Percentiles rank a stretch among this genome's conserved stretches.
Evolutionary conservation across 2,329 filamentous ascomycete genomes (phyloP).

Genomic region (Penicillium hesseltinei): DNA sequence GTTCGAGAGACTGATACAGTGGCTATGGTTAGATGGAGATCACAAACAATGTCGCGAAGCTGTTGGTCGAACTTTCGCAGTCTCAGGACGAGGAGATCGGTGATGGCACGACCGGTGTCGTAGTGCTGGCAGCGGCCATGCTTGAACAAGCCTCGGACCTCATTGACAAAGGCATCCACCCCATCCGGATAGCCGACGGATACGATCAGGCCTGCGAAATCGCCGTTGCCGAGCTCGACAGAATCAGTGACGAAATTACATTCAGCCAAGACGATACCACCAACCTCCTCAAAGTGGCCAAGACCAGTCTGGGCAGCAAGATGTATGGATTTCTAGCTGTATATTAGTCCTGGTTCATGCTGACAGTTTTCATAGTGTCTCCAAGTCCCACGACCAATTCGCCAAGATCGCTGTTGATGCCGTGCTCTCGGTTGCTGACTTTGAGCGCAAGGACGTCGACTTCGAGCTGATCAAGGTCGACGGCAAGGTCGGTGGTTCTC

Average conservation of each 20-base stretch:
- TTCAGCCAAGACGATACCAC: slow-evolving; percentile 77
- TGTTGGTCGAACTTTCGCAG: slow-evolving; percentile 94
- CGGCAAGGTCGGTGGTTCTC: slow-evolving; percentile 89
- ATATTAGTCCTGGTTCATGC: slow-evolving; percentile 1
- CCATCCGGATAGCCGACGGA: slow-evolving; percentile 95
- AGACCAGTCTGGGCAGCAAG: slow-evolving; percentile 95
- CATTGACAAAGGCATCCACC: slow-evolving; percentile 99
- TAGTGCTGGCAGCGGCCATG: slow-evolving; percentile 90
- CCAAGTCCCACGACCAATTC: slow-evolving; percentile 97
- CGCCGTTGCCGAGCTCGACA: slow-evolving; percentile 86
- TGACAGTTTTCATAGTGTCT: slow-evolving; percentile 57
- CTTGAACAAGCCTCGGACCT: slow-evolving; percentile 95
- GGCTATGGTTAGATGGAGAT: slow-evolving; percentile 79
- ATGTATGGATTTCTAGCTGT: slow-evolving; percentile 54
- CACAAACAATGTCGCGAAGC: slow-evolving; percentile 95
- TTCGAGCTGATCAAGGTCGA: slow-evolving; percentile 99
- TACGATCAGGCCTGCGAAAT: slow-evolving; percentile 98
- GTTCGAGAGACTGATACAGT: slow-evolving; percentile 15
- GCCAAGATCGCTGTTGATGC: slow-evolving; percentile 96
- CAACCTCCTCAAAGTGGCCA: slow-evolving; percentile 91
- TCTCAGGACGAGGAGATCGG: slow-evolving; percentile 99
- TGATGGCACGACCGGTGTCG: slow-evolving; percentile 95
- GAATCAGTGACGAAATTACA: slow-evolving; percentile 85
- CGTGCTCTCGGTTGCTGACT: slow-evolving; percentile 90
- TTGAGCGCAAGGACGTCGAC: slow-evolving; percentile 95